Evolutionary conservation across 257 asterid genomes (phyloP).

Genomic region (Echium plantagineum): DNA sequence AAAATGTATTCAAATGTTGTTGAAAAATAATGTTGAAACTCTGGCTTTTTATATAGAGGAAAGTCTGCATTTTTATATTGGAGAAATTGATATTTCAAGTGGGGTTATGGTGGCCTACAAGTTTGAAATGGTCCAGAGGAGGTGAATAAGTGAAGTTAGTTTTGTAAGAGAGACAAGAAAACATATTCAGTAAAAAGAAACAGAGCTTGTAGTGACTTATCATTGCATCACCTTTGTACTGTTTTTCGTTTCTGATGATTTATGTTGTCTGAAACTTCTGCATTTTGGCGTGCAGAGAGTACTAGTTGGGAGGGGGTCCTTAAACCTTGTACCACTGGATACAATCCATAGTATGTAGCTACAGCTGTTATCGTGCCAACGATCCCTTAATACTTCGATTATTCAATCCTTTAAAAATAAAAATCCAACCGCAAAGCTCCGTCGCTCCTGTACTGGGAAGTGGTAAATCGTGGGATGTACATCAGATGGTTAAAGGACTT

Average conservation of each 20-base stretch:
- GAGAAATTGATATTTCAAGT: neutral
- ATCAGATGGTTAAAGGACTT: no score
- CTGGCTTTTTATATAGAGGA: constrained; percentile 20
- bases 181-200: constrained; percentile 41
- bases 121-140: constrained; percentile 38
- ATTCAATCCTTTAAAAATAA: no score
- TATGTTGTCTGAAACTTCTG: constrained; percentile 8
- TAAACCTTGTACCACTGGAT: neutral
- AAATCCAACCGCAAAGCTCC: no score
- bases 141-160: constrained; percentile 24
- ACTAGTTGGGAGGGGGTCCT: neutral
- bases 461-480: no score
- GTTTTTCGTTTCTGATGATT: constrained; percentile 6
- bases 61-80: neutral
- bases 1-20: neutral
- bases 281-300: constrained; percentile 15
- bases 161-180: constrained; percentile 43
- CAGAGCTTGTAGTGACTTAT: constrained; percentile 25
- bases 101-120: constrained; percentile 4
- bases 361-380: no score
- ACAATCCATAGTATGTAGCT: no score
- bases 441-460: no score
- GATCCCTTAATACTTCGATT: no score
- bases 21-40: neutral
- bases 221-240: constrained; percentile 24